Conservation (phyloP, 2,329 filamentous ascomycete species). For the Diaporthe caulivora region DNA sequence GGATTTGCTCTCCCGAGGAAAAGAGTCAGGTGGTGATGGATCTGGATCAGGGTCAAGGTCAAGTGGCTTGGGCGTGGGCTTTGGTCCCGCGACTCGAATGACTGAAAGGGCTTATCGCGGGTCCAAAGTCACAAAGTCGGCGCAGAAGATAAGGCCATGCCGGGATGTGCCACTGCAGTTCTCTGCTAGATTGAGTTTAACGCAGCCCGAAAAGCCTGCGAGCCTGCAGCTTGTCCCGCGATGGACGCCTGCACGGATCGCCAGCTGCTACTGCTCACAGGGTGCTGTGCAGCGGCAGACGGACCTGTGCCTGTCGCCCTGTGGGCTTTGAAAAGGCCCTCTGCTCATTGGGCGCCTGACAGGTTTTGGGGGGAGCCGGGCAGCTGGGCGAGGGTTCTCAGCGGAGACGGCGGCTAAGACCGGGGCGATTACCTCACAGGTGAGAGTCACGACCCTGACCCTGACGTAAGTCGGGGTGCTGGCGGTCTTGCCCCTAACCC, state of each 20-base stretch:
- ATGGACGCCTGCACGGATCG: constrained; percentile 16
- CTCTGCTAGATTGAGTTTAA: constrained; percentile 23
- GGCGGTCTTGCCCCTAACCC: background rate
- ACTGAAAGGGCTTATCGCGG: constrained; percentile 32
- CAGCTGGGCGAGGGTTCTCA: background rate
- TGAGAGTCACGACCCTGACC: background rate
- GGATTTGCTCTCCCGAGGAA: constrained; percentile 18
- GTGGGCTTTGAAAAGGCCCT: background rate
- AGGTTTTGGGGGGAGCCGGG: background rate
- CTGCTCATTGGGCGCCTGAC: constrained; percentile 29
- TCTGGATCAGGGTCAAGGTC: constrained; percentile 26
- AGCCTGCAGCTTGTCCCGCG: constrained; percentile 22
- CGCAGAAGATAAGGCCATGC: constrained; percentile 31
- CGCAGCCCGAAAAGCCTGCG: background rate
- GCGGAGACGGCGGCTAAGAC: constrained; percentile 23
- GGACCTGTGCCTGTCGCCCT: constrained; percentile 16
- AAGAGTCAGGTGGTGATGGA: constrained; percentile 28
- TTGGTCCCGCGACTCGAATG: constrained; percentile 30
- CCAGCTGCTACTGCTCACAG: constrained; percentile 16
- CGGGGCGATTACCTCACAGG: constrained; percentile 7
- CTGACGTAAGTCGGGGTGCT: constrained; percentile 10
- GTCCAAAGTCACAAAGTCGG: background rate
- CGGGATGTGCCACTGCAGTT: background rate
- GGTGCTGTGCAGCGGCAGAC: constrained; percentile 23
- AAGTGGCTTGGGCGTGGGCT: constrained; percentile 21